A percentile compares a stretch with the other conserved stretches of the same genome.
Evolutionary conservation across 352 stramenopile genomes (phyloP).

Genomic region (Pythium rishiriense): DNA sequence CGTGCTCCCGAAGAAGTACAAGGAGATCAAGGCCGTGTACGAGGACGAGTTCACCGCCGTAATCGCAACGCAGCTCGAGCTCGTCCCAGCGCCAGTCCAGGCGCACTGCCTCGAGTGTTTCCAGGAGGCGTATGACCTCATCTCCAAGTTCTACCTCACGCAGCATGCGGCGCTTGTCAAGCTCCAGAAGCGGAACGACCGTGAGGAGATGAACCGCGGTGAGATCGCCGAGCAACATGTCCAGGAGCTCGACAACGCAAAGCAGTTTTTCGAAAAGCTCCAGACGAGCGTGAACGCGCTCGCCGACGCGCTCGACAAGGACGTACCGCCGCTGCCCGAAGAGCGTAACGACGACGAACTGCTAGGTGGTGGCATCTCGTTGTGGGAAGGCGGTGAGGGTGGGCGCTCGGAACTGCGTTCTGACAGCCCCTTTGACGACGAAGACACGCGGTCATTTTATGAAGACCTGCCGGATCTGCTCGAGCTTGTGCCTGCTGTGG

Average conservation of each 20-base stretch:
- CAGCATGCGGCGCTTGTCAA: constrained; percentile 91
- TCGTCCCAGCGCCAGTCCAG: constrained; percentile 72
- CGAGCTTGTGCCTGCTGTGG: constrained; percentile 92
- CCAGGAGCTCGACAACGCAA: constrained; percentile 72
- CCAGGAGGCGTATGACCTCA: constrained; percentile 85
- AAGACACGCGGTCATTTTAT: constrained; percentile 96
- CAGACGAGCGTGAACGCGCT: constrained; percentile 82
- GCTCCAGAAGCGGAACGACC: constrained; percentile 92
- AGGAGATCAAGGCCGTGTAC: constrained; percentile 47
- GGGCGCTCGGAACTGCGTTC: constrained; percentile 58
- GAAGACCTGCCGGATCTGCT: constrained; percentile 96
- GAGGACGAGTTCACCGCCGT: constrained; percentile 42
- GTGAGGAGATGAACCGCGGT: constrained; percentile 84
- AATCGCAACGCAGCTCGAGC: constrained; percentile 33
- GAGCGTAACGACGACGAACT: constrained; percentile 62
- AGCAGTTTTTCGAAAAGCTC: constrained; percentile 84
- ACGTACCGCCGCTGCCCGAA: constrained; percentile 66
- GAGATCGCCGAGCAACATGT: constrained; percentile 74
- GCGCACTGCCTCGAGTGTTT: constrained; percentile 77
- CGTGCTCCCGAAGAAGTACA: constrained; percentile 63
- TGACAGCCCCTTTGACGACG: constrained; percentile 94
- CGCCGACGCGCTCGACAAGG: constrained; percentile 74
- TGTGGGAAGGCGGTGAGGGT: constrained; percentile 78
- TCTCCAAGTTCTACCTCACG: constrained; percentile 88
- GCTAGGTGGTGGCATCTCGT: constrained; percentile 41